Percentiles rank a stretch among this genome's conserved stretches.
Conservation (phyloP, 2,329 filamentous ascomycete genomes). For the Sarocladium kiliense region DNA sequence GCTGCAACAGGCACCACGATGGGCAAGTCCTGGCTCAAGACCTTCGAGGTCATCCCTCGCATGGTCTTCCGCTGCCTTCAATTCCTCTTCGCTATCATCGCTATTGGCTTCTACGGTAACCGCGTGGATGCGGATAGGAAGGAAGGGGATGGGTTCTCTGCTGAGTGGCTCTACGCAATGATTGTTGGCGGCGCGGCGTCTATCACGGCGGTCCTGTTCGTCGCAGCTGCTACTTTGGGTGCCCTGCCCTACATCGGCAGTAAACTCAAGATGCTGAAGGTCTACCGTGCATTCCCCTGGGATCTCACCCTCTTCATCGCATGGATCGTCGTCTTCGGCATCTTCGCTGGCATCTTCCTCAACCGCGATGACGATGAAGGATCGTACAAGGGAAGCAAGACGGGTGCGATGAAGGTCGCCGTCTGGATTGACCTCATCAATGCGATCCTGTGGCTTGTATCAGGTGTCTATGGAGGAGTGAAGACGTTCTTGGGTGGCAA, state of each 20-base stretch:
- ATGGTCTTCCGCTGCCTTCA: slow-evolving; percentile 59
- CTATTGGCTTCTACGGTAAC: slow-evolving; percentile 63
- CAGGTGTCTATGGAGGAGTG: slow-evolving; percentile 34
- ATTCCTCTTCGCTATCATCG: slow-evolving; percentile 63
- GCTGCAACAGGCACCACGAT: slow-evolving; percentile 33
- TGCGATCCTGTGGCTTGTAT: slow-evolving; percentile 58
- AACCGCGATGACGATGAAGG: slow-evolving; percentile 48
- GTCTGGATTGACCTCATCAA: slow-evolving; percentile 69
- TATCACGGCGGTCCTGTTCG: slow-evolving; percentile 41
- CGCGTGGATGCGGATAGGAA: slow-evolving; percentile 46
- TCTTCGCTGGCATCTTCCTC: slow-evolving; percentile 69
- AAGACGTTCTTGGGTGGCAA: slow-evolving; percentile 43
- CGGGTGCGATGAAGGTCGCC: slow-evolving; percentile 58
- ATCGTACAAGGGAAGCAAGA: slow-evolving; percentile 38
- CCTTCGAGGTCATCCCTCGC: slow-evolving; percentile 43
- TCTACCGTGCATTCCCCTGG: slow-evolving; percentile 39
- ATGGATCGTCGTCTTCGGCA: slow-evolving; percentile 66
- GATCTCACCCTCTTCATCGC: slow-evolving; percentile 37
- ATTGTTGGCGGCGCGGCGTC: slow-evolving; percentile 50
- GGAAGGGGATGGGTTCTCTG: slow-evolving; percentile 32
- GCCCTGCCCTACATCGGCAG: slow-evolving; percentile 27
- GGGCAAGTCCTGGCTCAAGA: slow-evolving; percentile 39
- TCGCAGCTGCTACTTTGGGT: slow-evolving; percentile 30
- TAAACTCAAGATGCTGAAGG: slow-evolving; percentile 29
- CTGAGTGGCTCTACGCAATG: slow-evolving; percentile 62